These are phyloP conservation scores for Pyronema domesticum DNA, from an alignment of 495 filamentous ascomycete genomes.

Conservation along the genomic window DNA sequence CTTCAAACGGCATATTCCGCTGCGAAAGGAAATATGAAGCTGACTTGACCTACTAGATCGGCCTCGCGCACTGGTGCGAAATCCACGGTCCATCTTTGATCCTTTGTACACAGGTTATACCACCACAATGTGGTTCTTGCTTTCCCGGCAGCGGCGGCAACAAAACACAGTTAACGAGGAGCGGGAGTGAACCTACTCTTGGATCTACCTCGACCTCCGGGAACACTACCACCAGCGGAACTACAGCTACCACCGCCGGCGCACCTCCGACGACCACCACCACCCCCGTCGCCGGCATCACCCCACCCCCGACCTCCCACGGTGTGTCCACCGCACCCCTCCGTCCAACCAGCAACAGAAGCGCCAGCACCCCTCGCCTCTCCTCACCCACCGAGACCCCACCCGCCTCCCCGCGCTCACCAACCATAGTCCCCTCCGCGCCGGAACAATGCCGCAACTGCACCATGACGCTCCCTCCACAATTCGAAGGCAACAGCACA, in stretches of 20 bases:
- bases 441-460: conserved; percentile 45
- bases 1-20: too few relatives aligned
- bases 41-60: conserved; percentile 39
- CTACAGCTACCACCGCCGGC: too few relatives aligned
- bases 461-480: conserved; percentile 40
- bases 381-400: conserved; percentile 22
- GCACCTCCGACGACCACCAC: too few relatives aligned
- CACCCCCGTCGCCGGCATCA: too few relatives aligned
- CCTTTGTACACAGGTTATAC: conserved; percentile 79
- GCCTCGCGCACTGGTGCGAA: conserved; percentile 92
- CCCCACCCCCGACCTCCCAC: too few relatives aligned
- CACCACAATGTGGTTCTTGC: conserved; percentile 61
- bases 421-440: conserved; percentile 21
- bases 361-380: background rate
- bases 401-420: conserved; percentile 41
- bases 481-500: conserved; percentile 26
- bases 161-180: conserved; percentile 23
- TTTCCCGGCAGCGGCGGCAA: conserved; percentile 30
- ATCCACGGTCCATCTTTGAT: conserved; percentile 87
- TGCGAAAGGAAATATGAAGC: too few relatives aligned
- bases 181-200: too few relatives aligned
- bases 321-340: background rate
- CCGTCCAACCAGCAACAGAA: background rate
- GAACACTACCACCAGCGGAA: background rate
- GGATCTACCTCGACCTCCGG: background rate